Percentiles rank a stretch among this genome's conserved stretches.
These are phyloP conservation scores for Helianthus annuus DNA, from an alignment of 129 eudicot genomes.

Conservation along the genomic window HanXRQr2.0-SUNRISE NC_035449.2:7518365-7518864, in stretches of 20 bases:
- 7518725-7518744: conserved; percentile 11
- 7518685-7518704: conserved; percentile 11
- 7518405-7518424: conserved; percentile 1
- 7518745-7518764: conserved; percentile 26
- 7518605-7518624: too few species aligned
- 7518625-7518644: too few species aligned
- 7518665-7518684: not conserved
- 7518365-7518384: not conserved
- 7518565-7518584: conserved; percentile 19
- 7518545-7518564: conserved; percentile 6
- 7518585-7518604: too few species aligned
- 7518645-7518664: too few species aligned
- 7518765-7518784: conserved; percentile 17
- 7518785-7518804: conserved; percentile 27
- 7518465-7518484: conserved; percentile 7
- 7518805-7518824: conserved; percentile 31
- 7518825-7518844: conserved; percentile 26
- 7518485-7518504: conserved; percentile 46
- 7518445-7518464: conserved; percentile 16
- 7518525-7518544: conserved; percentile 50
- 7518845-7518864: not conserved
- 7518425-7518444: conserved; percentile 36
- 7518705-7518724: conserved; percentile 14
- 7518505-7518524: conserved; percentile 30
- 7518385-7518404: not conserved